Conservation (phyloP, 306 rosid genomes). For the Luffa aegyptiaca region DNA sequence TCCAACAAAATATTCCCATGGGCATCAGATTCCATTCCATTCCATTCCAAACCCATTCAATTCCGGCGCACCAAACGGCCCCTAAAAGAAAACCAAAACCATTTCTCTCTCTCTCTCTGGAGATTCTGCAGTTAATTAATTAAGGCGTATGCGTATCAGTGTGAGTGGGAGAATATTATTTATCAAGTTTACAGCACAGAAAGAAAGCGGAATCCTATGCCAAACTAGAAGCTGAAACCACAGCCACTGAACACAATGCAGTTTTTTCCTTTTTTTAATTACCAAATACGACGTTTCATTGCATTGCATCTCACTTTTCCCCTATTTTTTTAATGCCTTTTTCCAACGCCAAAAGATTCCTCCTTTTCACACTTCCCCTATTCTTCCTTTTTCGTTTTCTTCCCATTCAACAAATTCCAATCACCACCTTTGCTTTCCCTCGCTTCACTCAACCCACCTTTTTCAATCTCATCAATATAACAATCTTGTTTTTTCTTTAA, state of each 20-base stretch:
- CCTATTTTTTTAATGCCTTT: background rate
- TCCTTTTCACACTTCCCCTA: background rate
- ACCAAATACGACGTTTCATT: background rate
- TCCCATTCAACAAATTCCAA: background rate
- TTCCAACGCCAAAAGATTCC: conserved; percentile 1
- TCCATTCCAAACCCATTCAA: no score
- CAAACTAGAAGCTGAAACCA: background rate
- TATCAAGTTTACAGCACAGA: background rate
- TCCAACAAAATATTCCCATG: no score
- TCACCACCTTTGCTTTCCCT: background rate
- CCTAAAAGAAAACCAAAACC: no score
- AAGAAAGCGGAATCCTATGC: conserved; percentile 4
- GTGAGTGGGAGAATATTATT: background rate
- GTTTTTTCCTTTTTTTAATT: background rate
- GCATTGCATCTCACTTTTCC: background rate
- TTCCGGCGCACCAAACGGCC: no score
- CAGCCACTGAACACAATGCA: background rate
- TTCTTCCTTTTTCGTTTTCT: background rate
- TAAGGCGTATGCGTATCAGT: background rate
- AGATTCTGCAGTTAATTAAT: background rate
- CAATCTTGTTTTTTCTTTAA: background rate
- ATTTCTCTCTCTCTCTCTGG: background rate
- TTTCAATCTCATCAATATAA: background rate
- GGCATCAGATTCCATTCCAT: no score
- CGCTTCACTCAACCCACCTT: background rate